Evolutionary conservation across 257 asterid species (phyloP), one percentile per base, ranked within the genome.

Genomic region (Primulina eburnea): DNA sequence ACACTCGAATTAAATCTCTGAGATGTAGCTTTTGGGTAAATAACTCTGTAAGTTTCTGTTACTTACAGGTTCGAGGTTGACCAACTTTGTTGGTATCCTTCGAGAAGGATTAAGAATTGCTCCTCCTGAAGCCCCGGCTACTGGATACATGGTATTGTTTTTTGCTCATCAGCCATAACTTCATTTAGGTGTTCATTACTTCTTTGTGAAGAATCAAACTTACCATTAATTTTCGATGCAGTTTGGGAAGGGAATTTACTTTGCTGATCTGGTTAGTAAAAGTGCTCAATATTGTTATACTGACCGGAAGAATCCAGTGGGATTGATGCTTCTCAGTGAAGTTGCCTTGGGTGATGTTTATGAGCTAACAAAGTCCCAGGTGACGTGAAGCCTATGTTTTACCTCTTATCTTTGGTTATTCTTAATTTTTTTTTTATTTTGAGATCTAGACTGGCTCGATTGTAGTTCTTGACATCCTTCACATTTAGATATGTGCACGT

Each of bases 101-200:
- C 91, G 90, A 81, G 97, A 94, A 89, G 99, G 99, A 62, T 81
- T 94, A 72, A 81, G 99, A 80, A 85, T 94, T 77, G 99, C 97
- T 78, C 99, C 99, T 69, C 97, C 97, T 9, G 99, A 94, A 89
- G 99, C 99, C 75, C 99, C 99, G 47, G 83, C 92, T 70, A 89
- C 99, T 5, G 99, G 99, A 69, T 94, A 91, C 81, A 94, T 94
- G 99, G 99, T 94, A 75, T 73, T 60, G 52, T 68, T 58, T 29
- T 16, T 38, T 24, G 37, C 69, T 40, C 21, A 40, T 24, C 30
- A 47, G 18, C 16, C 21, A 40, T 40, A n/a, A 16, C 20, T 47
- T 47, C 56, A 47, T 16, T 20, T 47, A 47, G 20, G 56, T 47
- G 7, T 16, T 47, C n/a, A 16, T 47, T 47, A 4, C 55, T 16